A percentile compares a stretch with the other conserved stretches of the same genome.
These are phyloP conservation scores for Triticum timopheevii DNA, from an alignment of 176 grass and related monocot species.

Conservation along the genomic window DNA sequence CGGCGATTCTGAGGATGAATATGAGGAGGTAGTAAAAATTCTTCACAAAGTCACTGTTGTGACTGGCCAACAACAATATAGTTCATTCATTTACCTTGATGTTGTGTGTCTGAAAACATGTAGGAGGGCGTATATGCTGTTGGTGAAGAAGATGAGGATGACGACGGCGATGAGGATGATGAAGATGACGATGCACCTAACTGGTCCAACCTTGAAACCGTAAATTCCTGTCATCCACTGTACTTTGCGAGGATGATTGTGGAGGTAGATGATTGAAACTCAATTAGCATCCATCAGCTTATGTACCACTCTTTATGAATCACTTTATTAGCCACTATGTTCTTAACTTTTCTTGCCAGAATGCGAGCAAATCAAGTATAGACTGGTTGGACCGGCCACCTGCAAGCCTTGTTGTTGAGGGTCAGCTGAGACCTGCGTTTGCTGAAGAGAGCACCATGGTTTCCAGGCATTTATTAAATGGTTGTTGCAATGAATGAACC, in stretches of 20 bases:
- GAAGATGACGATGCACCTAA: slow-evolving; percentile 43
- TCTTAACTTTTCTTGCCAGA: slow-evolving; percentile 33
- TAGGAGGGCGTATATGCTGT: slow-evolving; percentile 56
- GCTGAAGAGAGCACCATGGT: slow-evolving; percentile 66
- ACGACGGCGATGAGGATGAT: slow-evolving; percentile 13
- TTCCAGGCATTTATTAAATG: slow-evolving; percentile 55
- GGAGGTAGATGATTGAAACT: slow-evolving; percentile 43
- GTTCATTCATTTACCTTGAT: slow-evolving; percentile 5
- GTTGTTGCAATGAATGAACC: background rate
- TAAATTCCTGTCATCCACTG: slow-evolving; percentile 73
- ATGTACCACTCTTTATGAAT: background rate
- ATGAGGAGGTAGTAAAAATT: slow-evolving; percentile 48
- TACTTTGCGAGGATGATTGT: slow-evolving; percentile 82
- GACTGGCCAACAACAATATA: background rate
- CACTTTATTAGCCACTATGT: background rate
- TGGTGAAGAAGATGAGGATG: slow-evolving; percentile 46
- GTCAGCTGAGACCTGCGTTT: slow-evolving; percentile 84
- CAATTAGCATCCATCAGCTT: background rate
- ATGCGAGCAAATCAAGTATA: slow-evolving; percentile 48
- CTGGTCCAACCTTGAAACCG: slow-evolving; percentile 87
- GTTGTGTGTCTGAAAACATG: slow-evolving; percentile 23
- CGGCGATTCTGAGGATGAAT: slow-evolving; percentile 57
- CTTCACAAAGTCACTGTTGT: background rate
- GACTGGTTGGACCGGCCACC: slow-evolving; percentile 89
- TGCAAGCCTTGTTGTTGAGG: slow-evolving; percentile 77